A percentile compares a stretch with the other conserved stretches of the same genome.
These are phyloP conservation scores for Scheffersomyces quercinus DNA, from an alignment of 1,139 yeast species.

Conservation along the genomic window DNA sequence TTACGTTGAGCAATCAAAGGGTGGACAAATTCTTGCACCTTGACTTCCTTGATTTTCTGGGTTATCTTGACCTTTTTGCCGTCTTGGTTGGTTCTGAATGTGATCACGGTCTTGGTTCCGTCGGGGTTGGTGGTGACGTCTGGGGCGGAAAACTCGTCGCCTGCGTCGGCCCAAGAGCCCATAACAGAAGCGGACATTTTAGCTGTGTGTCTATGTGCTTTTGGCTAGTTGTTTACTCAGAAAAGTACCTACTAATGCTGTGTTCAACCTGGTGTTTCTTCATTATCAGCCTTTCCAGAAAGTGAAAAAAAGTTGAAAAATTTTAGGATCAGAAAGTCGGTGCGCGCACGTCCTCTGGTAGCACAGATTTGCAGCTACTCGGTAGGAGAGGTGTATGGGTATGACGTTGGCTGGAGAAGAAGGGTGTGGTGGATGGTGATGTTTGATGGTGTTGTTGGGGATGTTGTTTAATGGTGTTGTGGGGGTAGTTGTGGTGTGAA, in stretches of 20 bases:
- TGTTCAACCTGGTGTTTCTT: too few relatives aligned
- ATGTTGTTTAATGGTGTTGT: too few relatives aligned
- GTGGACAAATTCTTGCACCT: conserved; percentile 79
- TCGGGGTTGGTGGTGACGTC: conserved; percentile 76
- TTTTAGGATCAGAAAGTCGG: not conserved
- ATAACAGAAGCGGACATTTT: conserved; percentile 41
- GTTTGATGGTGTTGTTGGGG: too few relatives aligned
- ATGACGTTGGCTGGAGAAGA: too few relatives aligned
- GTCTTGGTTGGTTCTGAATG: conserved; percentile 71
- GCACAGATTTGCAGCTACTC: not conserved
- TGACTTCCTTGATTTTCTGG: conserved; percentile 76
- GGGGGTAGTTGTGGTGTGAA: too few relatives aligned
- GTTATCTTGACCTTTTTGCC: conserved; percentile 88
- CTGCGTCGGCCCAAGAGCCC: conserved; percentile 69
- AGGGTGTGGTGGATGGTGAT: too few relatives aligned
- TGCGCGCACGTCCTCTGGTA: not conserved
- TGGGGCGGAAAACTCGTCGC: conserved; percentile 64
- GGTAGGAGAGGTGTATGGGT: too few relatives aligned
- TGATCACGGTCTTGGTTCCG: conserved; percentile 86
- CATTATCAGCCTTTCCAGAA: too few relatives aligned
- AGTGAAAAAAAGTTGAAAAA: not conserved
- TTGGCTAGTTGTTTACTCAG: too few relatives aligned
- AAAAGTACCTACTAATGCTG: too few relatives aligned
- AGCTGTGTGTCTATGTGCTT: not conserved
- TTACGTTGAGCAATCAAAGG: conserved; percentile 72